Conservation (phyloP, 352 stramenopile genomes). For the Pythium sukuiense region DNA sequence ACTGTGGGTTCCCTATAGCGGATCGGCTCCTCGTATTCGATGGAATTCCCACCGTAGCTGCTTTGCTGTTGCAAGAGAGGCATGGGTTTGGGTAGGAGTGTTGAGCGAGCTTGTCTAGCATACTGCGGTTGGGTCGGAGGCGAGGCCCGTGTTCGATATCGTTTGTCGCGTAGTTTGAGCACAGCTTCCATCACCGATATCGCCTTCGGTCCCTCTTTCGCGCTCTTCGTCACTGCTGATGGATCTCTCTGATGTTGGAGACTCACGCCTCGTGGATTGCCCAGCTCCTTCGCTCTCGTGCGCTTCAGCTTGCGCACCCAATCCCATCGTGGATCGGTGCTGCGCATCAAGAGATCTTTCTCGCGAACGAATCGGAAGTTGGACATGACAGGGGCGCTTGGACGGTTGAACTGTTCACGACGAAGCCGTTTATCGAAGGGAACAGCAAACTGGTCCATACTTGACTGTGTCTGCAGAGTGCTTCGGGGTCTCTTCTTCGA, state of each 20-base stretch:
- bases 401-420: constrained; percentile 8
- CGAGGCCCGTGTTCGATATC: constrained; percentile 22
- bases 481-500: constrained; percentile 14
- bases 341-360: constrained; percentile 6
- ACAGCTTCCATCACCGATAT: constrained; percentile 45
- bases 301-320: constrained; percentile 24
- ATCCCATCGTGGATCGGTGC: constrained; percentile 26
- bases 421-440: not conserved
- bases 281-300: constrained; percentile 6
- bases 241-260: not conserved
- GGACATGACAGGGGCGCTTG: not conserved
- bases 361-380: constrained; percentile 23
- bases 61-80: not conserved
- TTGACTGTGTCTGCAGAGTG: constrained; percentile 9
- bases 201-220: constrained; percentile 8
- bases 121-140: not conserved
- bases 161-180: constrained; percentile 55
- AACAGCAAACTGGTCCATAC: constrained; percentile 20
- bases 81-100: not conserved
- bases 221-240: not conserved
- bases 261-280: not conserved
- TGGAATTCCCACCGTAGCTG: not conserved
- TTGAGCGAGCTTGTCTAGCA: not conserved
- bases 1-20: not conserved
- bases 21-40: not conserved